These are phyloP conservation scores for Ganoderma boninense DNA, from an alignment of 1,284 basidiomycete genomes.

Conservation along the genomic window DNA sequence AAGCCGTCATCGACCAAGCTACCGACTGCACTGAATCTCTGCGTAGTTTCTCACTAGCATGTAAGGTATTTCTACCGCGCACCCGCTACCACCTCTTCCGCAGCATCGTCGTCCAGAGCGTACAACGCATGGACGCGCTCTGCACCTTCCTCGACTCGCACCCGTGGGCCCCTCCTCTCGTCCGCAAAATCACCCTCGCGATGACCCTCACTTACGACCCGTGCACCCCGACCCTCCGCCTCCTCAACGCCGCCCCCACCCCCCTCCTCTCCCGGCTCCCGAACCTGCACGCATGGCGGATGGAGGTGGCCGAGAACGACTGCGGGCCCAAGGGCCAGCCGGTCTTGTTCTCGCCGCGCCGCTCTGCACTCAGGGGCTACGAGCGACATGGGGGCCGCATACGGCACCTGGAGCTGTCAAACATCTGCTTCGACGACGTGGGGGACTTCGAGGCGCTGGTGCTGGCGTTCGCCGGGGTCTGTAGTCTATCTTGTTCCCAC, in stretches of 20 bases:
- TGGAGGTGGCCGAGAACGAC: neutral
- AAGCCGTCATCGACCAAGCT: neutral
- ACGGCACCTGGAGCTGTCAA: neutral
- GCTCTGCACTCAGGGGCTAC: neutral
- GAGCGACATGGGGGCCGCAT: neutral
- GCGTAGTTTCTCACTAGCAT: neutral
- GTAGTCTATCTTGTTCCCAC: neutral
- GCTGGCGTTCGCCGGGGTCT: neutral
- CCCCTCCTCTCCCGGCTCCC: neutral
- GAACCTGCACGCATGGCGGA: neutral
- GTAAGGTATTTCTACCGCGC: neutral
- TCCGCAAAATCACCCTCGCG: neutral
- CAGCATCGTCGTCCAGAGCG: neutral
- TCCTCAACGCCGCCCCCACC: neutral
- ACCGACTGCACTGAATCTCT: neutral
- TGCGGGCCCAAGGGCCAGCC: neutral
- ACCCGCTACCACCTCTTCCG: neutral
- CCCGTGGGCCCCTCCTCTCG: neutral
- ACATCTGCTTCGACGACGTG: neutral
- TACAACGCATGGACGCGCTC: neutral
- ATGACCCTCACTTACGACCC: neutral
- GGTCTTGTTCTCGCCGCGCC: neutral
- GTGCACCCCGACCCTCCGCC: neutral
- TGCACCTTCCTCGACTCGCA: neutral
- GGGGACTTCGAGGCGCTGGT: neutral